These are phyloP conservation scores for Nasturtium officinale DNA, from an alignment of 345 rosid genomes.

Conservation along the genomic window DNA sequence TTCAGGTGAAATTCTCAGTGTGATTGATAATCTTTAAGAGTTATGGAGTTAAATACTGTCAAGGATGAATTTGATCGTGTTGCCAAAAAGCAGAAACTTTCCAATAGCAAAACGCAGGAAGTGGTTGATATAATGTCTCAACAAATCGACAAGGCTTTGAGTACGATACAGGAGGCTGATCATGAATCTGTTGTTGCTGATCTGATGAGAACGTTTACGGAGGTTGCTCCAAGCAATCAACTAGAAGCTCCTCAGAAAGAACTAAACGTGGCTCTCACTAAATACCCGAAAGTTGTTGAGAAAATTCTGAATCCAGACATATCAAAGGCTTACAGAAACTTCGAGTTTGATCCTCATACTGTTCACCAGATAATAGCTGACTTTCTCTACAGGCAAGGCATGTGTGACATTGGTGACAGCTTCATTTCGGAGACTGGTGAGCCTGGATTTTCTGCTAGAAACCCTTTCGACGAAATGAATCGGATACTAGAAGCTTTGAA, in stretches of 20 bases:
- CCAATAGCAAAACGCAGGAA: constrained; percentile 52
- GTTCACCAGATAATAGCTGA: constrained; percentile 59
- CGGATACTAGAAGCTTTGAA: constrained; percentile 57
- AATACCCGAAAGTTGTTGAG: constrained; percentile 60
- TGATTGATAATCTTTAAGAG: constrained; percentile 17
- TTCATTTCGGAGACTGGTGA: constrained; percentile 52
- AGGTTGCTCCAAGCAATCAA: constrained; percentile 48
- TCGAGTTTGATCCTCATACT: constrained; percentile 52
- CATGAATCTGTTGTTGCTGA: constrained; percentile 47
- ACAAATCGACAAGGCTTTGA: constrained; percentile 52
- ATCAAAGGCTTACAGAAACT: constrained; percentile 61
- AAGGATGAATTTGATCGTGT: constrained; percentile 75
- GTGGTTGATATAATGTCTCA: constrained; percentile 45
- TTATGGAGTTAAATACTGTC: constrained; percentile 63
- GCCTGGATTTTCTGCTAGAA: constrained; percentile 47
- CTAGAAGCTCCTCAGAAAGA: constrained; percentile 62
- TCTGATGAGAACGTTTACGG: constrained; percentile 51
- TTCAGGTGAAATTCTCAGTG: not conserved
- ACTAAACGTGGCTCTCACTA: constrained; percentile 53
- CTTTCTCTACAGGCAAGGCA: constrained; percentile 57
- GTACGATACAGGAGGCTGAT: constrained; percentile 31
- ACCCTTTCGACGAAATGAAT: constrained; percentile 55
- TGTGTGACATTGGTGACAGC: constrained; percentile 59
- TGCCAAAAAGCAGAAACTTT: constrained; percentile 64
- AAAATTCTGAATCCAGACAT: constrained; percentile 58